phyloP scores from a whole-genome alignment of 176 grass and related monocot genomes.

The Oryza australiensis region DNA sequence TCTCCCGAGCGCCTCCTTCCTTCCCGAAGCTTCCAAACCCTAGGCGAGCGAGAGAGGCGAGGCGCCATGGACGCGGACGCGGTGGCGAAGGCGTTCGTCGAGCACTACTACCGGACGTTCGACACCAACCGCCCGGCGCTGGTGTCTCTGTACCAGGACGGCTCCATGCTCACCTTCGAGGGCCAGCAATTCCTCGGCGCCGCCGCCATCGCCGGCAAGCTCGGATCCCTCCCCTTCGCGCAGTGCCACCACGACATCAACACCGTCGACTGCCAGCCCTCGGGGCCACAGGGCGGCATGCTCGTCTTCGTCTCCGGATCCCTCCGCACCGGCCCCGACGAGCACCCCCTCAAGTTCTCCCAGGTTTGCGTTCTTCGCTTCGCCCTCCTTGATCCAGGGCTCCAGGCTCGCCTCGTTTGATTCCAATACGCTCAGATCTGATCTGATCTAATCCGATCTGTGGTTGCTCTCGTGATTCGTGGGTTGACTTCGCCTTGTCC shows the following conservation, averaged over 20 bases:
- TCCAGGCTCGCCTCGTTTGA: neutral
- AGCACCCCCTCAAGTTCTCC: constrained; percentile 78
- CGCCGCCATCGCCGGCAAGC: constrained; percentile 57
- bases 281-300: constrained; percentile 70
- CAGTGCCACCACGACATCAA: constrained; percentile 61
- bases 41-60: constrained; percentile 18
- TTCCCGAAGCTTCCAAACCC: constrained; percentile 44
- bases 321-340: constrained; percentile 51
- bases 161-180: constrained; percentile 89
- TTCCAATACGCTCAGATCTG: neutral
- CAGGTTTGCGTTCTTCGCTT: constrained; percentile 39
- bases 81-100: constrained; percentile 84
- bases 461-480: neutral
- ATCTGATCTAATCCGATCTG: neutral
- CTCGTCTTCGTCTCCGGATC: constrained; percentile 82
- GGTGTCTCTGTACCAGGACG: constrained; percentile 67
- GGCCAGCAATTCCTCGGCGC: constrained; percentile 54
- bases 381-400: neutral
- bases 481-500: neutral
- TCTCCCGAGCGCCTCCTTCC: neutral
- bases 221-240: constrained; percentile 66
- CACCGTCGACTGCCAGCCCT: constrained; percentile 87
- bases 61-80: constrained; percentile 65
- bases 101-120: constrained; percentile 87
- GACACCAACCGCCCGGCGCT: constrained; percentile 65